Conservation (phyloP, 129 eudicot genomes). For the Smallanthus sonchifolius region DNA sequence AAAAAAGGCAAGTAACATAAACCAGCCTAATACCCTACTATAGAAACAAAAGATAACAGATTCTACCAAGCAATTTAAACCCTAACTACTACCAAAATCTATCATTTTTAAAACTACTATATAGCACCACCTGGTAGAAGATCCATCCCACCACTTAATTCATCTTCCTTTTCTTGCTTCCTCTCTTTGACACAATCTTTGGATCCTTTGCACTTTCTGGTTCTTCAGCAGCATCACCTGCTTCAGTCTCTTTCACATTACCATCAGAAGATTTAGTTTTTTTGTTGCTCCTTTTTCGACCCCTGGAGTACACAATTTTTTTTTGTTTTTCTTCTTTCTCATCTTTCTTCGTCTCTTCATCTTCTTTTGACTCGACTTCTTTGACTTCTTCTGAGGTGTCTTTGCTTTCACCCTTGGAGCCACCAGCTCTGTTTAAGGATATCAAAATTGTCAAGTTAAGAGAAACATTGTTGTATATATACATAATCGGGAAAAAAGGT, state of each 20-base stretch:
- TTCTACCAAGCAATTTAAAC: conserved; percentile 5
- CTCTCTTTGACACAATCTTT: conserved; percentile 5
- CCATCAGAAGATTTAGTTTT: conserved; percentile 5
- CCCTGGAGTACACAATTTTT: conserved; percentile 9
- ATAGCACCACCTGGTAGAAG: conserved; percentile 3
- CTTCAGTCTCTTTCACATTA: conserved; percentile 11
- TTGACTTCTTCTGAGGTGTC: background rate
- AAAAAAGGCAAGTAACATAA: background rate
- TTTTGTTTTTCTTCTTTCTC: background rate
- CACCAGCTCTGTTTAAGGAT: conserved; percentile 10
- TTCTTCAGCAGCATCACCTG: conserved; percentile 17
- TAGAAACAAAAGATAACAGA: background rate
- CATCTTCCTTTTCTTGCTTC: conserved; percentile 14
- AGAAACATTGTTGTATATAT: background rate
- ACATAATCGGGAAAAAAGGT: background rate
- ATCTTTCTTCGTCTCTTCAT: background rate
- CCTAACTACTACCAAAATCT: conserved; percentile 10
- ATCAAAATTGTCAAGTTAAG: background rate
- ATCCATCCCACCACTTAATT: background rate
- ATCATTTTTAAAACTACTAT: conserved; percentile 4
- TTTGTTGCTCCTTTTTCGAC: background rate
- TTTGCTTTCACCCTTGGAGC: conserved; percentile 9
- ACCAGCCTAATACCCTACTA: background rate
- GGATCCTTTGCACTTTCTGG: conserved; percentile 9
- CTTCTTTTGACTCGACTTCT: conserved; percentile 5